Conservation (phyloP, 2,329 filamentous ascomycete genomes). For the Neospermospora avenae region DNA sequence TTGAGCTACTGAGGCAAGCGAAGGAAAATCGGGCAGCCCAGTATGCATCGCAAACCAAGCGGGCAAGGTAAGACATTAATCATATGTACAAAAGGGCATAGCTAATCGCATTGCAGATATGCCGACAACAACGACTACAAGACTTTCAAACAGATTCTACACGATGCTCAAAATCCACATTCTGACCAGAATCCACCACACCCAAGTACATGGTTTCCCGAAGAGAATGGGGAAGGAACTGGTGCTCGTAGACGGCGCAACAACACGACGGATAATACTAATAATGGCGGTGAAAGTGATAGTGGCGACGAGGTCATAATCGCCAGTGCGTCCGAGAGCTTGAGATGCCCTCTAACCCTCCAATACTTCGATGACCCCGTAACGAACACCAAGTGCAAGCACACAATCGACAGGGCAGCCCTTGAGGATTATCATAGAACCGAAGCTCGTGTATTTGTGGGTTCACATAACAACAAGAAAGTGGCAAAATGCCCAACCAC, state of each 20-base stretch:
- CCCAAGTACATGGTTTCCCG: conserved; percentile 58
- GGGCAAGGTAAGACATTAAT: conserved; percentile 37
- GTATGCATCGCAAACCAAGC: conserved; percentile 40
- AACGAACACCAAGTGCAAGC: conserved; percentile 64
- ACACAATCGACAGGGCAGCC: conserved; percentile 66
- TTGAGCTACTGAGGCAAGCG: conserved; percentile 37
- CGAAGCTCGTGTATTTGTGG: conserved; percentile 11
- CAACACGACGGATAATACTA: conserved; percentile 13
- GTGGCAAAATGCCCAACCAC: conserved; percentile 59
- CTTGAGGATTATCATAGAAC: conserved; percentile 49
- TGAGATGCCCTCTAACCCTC: conserved; percentile 68
- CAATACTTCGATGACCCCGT: conserved; percentile 62
- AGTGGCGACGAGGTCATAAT: conserved; percentile 69
- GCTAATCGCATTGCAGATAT: conserved; percentile 43
- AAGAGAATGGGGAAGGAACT: conserved; percentile 2
- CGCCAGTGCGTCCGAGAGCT: conserved; percentile 58
- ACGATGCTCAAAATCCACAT: conserved; percentile 56
- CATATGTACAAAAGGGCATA: neutral
- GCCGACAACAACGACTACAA: conserved; percentile 57
- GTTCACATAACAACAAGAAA: conserved; percentile 6
- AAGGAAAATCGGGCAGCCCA: conserved; percentile 34
- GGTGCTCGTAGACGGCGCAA: conserved; percentile 14
- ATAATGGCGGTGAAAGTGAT: conserved; percentile 50
- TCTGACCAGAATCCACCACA: conserved; percentile 51
- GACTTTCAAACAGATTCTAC: conserved; percentile 57